These are phyloP conservation scores for Solanum tarapatanum DNA, from an alignment of 257 asterid genomes.

Conservation along the genomic window DNA sequence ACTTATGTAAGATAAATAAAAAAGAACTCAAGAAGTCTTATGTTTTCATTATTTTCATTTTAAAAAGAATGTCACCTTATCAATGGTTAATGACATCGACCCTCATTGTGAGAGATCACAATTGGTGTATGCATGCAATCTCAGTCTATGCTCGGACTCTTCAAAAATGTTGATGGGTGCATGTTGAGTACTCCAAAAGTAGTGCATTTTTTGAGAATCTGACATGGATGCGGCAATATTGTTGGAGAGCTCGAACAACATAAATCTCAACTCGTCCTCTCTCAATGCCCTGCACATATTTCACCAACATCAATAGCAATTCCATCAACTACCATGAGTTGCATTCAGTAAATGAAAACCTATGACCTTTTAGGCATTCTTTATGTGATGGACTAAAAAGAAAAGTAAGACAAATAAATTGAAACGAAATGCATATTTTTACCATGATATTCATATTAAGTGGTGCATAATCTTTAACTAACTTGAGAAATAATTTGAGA, in stretches of 20 bases:
- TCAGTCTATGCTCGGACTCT: neutral
- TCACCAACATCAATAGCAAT: neutral
- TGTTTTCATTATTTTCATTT: neutral
- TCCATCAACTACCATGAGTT: neutral
- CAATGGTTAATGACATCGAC: neutral
- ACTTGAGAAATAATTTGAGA: neutral
- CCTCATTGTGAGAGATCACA: neutral
- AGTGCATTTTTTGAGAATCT: neutral
- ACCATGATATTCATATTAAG: neutral
- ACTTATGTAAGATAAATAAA: neutral
- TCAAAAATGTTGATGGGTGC: neutral
- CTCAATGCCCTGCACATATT: neutral
- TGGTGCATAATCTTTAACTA: neutral
- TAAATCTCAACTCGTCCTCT: neutral
- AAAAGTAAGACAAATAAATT: neutral
- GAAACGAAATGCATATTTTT: neutral
- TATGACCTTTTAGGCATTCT: neutral
- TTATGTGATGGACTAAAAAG: too few species aligned
- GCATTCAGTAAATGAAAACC: neutral
- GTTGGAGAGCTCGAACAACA: neutral
- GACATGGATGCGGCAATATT: too few species aligned
- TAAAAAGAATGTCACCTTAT: neutral
- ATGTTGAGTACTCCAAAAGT: neutral
- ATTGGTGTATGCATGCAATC: neutral
- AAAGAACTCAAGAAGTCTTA: neutral